These are phyloP conservation scores for Mychonastes homosphaera DNA, from an alignment of 139 green algal species.

Conservation along the genomic window DNA sequence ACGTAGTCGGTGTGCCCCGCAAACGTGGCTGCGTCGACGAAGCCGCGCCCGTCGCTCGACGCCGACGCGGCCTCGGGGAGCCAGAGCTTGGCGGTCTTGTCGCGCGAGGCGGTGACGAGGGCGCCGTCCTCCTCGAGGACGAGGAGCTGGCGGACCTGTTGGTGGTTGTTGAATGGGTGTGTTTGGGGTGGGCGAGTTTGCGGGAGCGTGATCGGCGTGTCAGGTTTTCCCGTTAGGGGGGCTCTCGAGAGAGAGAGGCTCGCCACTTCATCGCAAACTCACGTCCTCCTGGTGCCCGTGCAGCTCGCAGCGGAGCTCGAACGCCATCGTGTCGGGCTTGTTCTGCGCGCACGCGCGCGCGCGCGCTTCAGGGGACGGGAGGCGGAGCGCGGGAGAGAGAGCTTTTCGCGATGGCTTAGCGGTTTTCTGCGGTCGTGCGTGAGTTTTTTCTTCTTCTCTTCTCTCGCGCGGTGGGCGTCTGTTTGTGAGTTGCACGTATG, in stretches of 20 bases:
- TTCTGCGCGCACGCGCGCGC: too few species aligned
- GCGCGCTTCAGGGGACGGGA: too few species aligned
- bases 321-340: slow-evolving; percentile 1
- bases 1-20: neutral
- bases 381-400: too few species aligned
- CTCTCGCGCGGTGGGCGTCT: too few species aligned
- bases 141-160: too few species aligned
- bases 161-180: too few species aligned
- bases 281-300: slow-evolving; percentile 52
- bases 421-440: too few species aligned
- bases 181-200: neutral
- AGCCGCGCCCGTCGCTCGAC: slow-evolving; percentile 4
- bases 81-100: slow-evolving; percentile 67
- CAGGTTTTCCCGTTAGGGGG: neutral
- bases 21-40: slow-evolving; percentile 2
- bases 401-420: too few species aligned
- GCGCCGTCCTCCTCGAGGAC: too few species aligned
- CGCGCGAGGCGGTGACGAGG: slow-evolving; percentile 53
- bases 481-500: too few species aligned
- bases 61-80: slow-evolving; percentile 13
- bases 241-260: neutral
- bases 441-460: too few species aligned
- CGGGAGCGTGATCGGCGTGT: neutral
- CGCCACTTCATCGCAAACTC: slow-evolving; percentile 1
- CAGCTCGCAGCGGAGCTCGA: slow-evolving; percentile 42